Percentiles rank a stretch among this genome's conserved stretches.
Evolutionary conservation across 2,329 filamentous ascomycete genomes (phyloP).

Genomic region (Talaromyces sp.): DNA sequence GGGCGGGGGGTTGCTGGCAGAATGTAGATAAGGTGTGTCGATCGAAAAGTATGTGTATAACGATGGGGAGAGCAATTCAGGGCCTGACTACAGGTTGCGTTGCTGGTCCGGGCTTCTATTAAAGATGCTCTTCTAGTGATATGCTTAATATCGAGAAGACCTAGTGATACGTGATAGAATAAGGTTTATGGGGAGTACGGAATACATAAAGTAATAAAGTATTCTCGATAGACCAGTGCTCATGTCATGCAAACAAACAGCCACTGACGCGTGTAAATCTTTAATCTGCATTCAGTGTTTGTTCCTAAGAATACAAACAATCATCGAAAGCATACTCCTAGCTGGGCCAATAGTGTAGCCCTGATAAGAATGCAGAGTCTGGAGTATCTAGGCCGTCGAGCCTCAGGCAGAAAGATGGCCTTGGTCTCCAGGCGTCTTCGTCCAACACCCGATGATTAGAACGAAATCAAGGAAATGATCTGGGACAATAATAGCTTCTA

Average conservation of each 20-base stretch:
- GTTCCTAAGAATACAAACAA: neutral
- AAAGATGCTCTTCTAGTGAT: neutral
- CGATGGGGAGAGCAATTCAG: neutral
- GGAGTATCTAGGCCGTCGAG: neutral
- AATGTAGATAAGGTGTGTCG: neutral
- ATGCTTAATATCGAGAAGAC: neutral
- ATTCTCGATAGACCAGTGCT: neutral
- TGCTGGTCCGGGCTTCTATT: neutral
- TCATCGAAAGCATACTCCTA: neutral
- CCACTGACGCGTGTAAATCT: neutral
- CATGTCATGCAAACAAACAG: neutral
- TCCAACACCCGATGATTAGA: neutral
- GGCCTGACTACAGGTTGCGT: too few species aligned
- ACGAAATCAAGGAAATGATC: neutral
- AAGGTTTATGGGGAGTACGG: neutral
- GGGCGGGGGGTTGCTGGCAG: neutral
- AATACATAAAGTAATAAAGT: neutral
- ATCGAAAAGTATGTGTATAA: neutral
- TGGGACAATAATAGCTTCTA: neutral
- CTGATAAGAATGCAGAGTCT: neutral
- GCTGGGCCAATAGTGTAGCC: neutral
- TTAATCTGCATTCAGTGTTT: neutral
- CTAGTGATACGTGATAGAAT: neutral
- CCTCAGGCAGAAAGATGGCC: neutral
- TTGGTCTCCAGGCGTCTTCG: neutral